Conservation (phyloP, 805 yeast species). For the Kockiozyma suomiensis region DNA sequence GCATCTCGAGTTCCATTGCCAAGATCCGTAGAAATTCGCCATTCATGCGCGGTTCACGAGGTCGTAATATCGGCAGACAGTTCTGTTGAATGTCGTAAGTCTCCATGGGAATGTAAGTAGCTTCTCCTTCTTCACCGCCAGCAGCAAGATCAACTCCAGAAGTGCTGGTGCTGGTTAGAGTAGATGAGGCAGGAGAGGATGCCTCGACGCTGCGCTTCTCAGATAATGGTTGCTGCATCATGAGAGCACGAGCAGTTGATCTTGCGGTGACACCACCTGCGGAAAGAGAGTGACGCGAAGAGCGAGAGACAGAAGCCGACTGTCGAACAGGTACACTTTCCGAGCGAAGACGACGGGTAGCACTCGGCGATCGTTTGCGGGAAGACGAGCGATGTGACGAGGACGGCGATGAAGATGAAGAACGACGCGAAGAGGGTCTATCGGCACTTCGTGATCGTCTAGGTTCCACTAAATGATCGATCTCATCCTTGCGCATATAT, state of each 20-base stretch:
- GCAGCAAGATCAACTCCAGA: not conserved
- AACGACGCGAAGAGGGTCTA: not conserved
- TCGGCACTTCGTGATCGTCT: slow-evolving; percentile 20
- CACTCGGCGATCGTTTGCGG: slow-evolving; percentile 19
- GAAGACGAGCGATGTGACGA: slow-evolving; percentile 1
- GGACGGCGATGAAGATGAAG: slow-evolving; percentile 2
- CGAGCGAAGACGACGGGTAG: slow-evolving; percentile 12
- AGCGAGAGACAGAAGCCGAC: not conserved
- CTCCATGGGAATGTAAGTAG: slow-evolving; percentile 33
- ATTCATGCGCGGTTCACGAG: slow-evolving; percentile 43
- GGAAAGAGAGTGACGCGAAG: slow-evolving; percentile 16
- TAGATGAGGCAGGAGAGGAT: not conserved
- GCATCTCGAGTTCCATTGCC: slow-evolving; percentile 43
- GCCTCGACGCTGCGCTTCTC: slow-evolving; percentile 3
- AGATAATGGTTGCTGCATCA: slow-evolving; percentile 25
- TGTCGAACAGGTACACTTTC: slow-evolving; percentile 23
- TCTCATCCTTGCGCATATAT: slow-evolving; percentile 29
- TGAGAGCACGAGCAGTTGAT: slow-evolving; percentile 29
- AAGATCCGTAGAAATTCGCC: slow-evolving; percentile 42
- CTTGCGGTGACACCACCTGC: slow-evolving; percentile 32
- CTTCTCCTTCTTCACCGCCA: slow-evolving; percentile 22
- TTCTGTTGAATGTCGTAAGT: slow-evolving; percentile 41
- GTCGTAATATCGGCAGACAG: slow-evolving; percentile 38
- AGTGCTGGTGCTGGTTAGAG: not conserved
- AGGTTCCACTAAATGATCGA: slow-evolving; percentile 27